Evolutionary conservation across 148 eudicot genomes (phyloP).

Genomic region (Rhododendron mucronatum): DNA sequence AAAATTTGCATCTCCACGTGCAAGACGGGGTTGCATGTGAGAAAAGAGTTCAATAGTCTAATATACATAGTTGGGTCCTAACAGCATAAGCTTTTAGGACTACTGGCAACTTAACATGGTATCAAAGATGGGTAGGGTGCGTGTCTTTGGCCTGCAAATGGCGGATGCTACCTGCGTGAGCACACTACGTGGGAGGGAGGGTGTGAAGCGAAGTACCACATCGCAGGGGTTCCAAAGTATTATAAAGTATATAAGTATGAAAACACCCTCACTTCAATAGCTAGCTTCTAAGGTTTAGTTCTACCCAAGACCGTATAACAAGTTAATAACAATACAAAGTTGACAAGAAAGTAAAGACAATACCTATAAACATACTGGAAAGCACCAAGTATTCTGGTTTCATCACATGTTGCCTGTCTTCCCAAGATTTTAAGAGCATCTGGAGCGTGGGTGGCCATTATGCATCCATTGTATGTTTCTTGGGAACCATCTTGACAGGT

Average conservation of each 20-base stretch:
- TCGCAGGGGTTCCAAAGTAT: background rate
- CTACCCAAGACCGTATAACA: background rate
- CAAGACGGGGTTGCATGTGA: background rate
- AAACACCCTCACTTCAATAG: background rate
- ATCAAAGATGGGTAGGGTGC: background rate
- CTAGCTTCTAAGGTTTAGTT: background rate
- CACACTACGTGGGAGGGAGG: too few relatives aligned
- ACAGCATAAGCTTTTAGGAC: background rate
- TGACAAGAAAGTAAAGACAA: background rate
- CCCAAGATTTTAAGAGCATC: constrained; percentile 76
- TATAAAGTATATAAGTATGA: too few relatives aligned
- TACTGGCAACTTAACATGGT: background rate
- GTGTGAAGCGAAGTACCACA: too few relatives aligned
- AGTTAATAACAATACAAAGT: background rate
- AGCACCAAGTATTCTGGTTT: constrained; percentile 78
- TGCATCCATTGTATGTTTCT: constrained; percentile 61
- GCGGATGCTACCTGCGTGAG: background rate
- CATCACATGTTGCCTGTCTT: constrained; percentile 69
- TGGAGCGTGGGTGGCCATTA: constrained; percentile 82
- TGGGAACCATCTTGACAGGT: constrained; percentile 54
- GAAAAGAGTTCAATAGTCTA: background rate
- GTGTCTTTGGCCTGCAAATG: background rate
- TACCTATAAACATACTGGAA: constrained; percentile 89
- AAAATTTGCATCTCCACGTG: background rate
- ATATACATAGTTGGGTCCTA: background rate